Evolutionary conservation across 2,329 filamentous ascomycete genomes (phyloP), one percentile per base, ranked within the genome.

Genomic region (Fusarium denticulatum): DNA sequence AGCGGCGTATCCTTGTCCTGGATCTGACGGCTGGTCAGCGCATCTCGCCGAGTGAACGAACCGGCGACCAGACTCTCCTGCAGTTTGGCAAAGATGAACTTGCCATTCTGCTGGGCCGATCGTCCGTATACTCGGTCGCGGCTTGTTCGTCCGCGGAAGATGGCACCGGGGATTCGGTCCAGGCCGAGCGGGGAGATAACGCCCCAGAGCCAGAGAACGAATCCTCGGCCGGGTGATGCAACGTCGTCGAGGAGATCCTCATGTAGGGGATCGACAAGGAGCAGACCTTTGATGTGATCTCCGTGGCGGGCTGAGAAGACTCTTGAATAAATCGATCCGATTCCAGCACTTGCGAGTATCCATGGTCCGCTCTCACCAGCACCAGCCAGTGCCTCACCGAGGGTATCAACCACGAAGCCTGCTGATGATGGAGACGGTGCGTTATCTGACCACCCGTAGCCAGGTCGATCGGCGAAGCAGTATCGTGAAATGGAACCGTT

Each of bases 381-480:
- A 45, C 90, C 86, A 5, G 92, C 91, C 11, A 99, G 88, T 6
- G 95, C 94, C 83, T 98, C 95, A 47, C 94, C 95, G 32, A 98
- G 86, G 1, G 92, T 94, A 78, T 97, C 95, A 10, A 94, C 92
- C n/a, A 93, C 92, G 89, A 98, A 97, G 47, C 95, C 95, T 9
- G 94, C 96, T 10, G 94, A 97, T 77, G 97, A 92, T 0, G 96
- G 96, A 11, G 95, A 98, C 5, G 96, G 96, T 0, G 96, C 95
- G 62, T 96, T 96, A 82, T 99, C 96, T 52, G 89, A 91, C 87
- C 94, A 97, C 12, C 89, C 96, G 63, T 96, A 89, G 4, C 96
- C 96, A 2, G 96, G 96, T 28, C 96, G 92, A 80, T 99, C 96
- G 80, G 94, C 95, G 82, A 97, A 98, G 86, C 96, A 99, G 84